A percentile compares a stretch with the other conserved stretches of the same genome.
phyloP scores from a whole-genome alignment of 2,329 filamentous ascomycete species.

The Gaeumannomyces sp. region DNA sequence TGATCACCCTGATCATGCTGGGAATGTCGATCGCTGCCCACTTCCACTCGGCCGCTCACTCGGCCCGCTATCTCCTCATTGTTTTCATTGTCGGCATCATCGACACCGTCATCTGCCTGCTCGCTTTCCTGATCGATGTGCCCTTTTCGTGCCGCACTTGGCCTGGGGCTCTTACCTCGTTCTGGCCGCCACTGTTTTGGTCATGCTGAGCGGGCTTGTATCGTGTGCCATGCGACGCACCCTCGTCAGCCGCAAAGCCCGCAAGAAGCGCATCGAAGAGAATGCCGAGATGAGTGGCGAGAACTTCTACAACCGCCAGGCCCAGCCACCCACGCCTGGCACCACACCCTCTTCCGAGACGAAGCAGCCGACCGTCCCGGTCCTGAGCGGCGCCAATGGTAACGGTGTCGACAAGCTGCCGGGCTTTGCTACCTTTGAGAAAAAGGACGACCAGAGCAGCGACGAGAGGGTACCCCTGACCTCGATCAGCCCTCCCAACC shows the following conservation, averaged over 20 bases:
- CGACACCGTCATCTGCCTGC: conserved; percentile 73
- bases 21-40: conserved; percentile 75
- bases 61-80: conserved; percentile 76
- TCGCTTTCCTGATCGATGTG: conserved; percentile 90
- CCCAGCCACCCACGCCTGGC: conserved; percentile 25
- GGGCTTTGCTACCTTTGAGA: conserved; percentile 60
- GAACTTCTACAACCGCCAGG: conserved; percentile 76
- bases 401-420: conserved; percentile 41
- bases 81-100: conserved; percentile 83
- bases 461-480: conserved; percentile 71
- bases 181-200: conserved; percentile 78
- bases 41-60: conserved; percentile 82
- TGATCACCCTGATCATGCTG: conserved; percentile 80
- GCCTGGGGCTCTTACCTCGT: conserved; percentile 94
- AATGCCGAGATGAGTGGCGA: conserved; percentile 97
- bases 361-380: conserved; percentile 50
- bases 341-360: not conserved
- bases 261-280: conserved; percentile 83
- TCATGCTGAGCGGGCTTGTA: conserved; percentile 74
- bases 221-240: conserved; percentile 94
- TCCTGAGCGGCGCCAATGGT: conserved; percentile 49
- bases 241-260: conserved; percentile 84
- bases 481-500: conserved; percentile 53
- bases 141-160: conserved; percentile 86
- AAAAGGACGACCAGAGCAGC: conserved; percentile 53